Conservation (phyloP, 495 filamentous ascomycete genomes). For the Margaritispora aquatica region DNA sequence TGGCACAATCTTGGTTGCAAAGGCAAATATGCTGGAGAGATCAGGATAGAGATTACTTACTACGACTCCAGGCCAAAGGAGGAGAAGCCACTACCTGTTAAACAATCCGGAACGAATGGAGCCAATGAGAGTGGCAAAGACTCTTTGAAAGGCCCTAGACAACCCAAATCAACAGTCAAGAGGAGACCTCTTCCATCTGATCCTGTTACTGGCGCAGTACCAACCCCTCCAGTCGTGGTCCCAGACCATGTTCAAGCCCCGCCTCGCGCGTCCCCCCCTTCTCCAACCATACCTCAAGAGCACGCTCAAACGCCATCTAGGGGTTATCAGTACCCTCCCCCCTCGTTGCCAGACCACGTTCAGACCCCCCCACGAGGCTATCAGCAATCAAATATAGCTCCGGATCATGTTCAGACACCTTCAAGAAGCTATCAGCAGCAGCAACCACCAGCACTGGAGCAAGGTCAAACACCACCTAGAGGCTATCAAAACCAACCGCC, state of each 20-base stretch:
- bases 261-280: constrained; percentile 15
- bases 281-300: constrained; percentile 27
- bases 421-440: constrained; percentile 3
- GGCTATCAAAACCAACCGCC: constrained; percentile 27
- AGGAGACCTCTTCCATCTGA: constrained; percentile 74
- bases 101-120: constrained; percentile 18
- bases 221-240: background rate
- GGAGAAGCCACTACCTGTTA: constrained; percentile 27
- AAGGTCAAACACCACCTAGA: constrained; percentile 33
- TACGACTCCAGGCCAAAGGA: constrained; percentile 84
- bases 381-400: constrained; percentile 24
- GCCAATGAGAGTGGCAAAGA: constrained; percentile 25
- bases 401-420: constrained; percentile 25
- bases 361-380: constrained; percentile 35
- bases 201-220: constrained; percentile 44
- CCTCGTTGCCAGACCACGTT: constrained; percentile 27
- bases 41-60: constrained; percentile 92
- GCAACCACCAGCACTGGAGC: constrained; percentile 27
- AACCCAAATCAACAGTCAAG: constrained; percentile 53
- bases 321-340: constrained; percentile 28
- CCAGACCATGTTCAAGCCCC: constrained; percentile 28
- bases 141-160: constrained; percentile 45
- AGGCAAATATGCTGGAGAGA: constrained; percentile 91
- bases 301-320: constrained; percentile 34
- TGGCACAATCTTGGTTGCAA: constrained; percentile 86